Evolutionary conservation across 352 stramenopile genomes (phyloP).

Genomic region (Globisporangium carolinianum): DNA sequence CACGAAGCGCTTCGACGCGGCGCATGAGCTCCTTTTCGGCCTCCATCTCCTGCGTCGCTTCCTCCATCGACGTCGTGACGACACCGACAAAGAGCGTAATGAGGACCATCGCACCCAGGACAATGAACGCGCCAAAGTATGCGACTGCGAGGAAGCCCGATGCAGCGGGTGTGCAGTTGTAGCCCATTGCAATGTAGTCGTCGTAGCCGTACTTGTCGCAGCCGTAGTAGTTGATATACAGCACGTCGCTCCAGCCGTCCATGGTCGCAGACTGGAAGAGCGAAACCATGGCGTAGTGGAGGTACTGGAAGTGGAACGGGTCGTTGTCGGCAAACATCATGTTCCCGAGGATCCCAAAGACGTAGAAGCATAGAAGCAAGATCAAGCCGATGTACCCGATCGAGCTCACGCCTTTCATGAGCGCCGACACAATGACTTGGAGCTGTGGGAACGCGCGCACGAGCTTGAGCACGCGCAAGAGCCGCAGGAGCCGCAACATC

Average conservation of each 20-base stretch:
- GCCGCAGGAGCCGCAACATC: conserved; percentile 72
- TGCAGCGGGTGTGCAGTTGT: conserved; percentile 46
- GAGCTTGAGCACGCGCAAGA: conserved; percentile 85
- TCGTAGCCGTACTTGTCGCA: conserved; percentile 83
- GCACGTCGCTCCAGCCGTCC: conserved; percentile 87
- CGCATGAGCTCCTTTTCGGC: conserved; percentile 57
- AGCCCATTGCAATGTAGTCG: conserved; percentile 37
- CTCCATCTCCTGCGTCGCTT: conserved; percentile 84
- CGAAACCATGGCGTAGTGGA: conserved; percentile 85
- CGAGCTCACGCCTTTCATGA: conserved; percentile 83
- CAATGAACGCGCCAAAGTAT: conserved; percentile 82
- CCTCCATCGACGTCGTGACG: conserved; percentile 88
- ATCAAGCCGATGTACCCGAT: conserved; percentile 90
- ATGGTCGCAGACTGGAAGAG: conserved; percentile 87
- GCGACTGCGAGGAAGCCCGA: conserved; percentile 38
- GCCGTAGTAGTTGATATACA: conserved; percentile 90
- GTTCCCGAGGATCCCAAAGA: conserved; percentile 89
- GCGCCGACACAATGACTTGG: conserved; percentile 84
- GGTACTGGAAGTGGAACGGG: conserved; percentile 82
- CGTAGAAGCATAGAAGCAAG: conserved; percentile 86
- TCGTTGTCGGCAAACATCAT: conserved; percentile 86
- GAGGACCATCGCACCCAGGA: conserved; percentile 83
- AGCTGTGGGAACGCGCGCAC: conserved; percentile 82
- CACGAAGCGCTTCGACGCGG: conserved; percentile 51
- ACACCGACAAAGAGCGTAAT: conserved; percentile 91